These are phyloP conservation scores for Lasiosphaeria ovina DNA, from an alignment of 495 filamentous ascomycete genomes.

Conservation along the genomic window DNA sequence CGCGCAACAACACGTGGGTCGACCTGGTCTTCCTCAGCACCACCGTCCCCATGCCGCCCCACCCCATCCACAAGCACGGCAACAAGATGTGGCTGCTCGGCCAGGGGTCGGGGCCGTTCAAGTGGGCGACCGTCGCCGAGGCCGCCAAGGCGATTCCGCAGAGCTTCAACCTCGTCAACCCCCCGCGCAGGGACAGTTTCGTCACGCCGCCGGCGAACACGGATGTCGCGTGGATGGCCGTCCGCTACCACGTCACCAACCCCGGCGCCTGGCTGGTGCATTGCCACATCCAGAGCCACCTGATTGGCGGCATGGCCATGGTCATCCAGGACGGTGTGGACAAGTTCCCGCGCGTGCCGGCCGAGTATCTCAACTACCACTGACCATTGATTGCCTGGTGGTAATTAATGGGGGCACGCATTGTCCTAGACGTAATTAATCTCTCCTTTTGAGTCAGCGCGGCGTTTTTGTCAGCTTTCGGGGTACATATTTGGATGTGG, in stretches of 20 bases:
- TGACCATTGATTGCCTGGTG: neutral
- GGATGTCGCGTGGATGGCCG: conserved; percentile 48
- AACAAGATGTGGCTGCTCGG: conserved; percentile 60
- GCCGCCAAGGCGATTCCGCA: conserved; percentile 46
- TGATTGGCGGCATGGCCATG: conserved; percentile 56
- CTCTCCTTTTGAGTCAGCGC: too few relatives aligned
- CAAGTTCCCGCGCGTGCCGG: conserved; percentile 47
- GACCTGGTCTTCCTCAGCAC: conserved; percentile 52
- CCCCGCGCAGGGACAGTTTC: conserved; percentile 51
- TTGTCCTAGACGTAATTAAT: too few relatives aligned
- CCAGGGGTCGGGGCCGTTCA: conserved; percentile 47
- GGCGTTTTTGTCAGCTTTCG: too few relatives aligned
- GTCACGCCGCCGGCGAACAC: conserved; percentile 35
- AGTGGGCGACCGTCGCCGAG: conserved; percentile 50
- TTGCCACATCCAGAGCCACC: conserved; percentile 60
- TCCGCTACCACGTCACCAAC: conserved; percentile 58
- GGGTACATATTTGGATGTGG: too few relatives aligned
- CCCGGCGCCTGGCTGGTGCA: conserved; percentile 60
- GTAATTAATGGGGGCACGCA: too few relatives aligned
- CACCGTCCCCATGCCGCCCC: conserved; percentile 42
- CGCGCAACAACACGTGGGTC: conserved; percentile 51
- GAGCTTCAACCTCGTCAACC: conserved; percentile 56
- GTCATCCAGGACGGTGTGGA: conserved; percentile 58
- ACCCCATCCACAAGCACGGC: conserved; percentile 63
- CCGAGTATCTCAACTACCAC: conserved; percentile 24